Evolutionary conservation across 768 basidiomycete genomes (phyloP), one percentile per base, ranked within the genome.

Genomic region (Gloeopeniophorella convolvens): DNA sequence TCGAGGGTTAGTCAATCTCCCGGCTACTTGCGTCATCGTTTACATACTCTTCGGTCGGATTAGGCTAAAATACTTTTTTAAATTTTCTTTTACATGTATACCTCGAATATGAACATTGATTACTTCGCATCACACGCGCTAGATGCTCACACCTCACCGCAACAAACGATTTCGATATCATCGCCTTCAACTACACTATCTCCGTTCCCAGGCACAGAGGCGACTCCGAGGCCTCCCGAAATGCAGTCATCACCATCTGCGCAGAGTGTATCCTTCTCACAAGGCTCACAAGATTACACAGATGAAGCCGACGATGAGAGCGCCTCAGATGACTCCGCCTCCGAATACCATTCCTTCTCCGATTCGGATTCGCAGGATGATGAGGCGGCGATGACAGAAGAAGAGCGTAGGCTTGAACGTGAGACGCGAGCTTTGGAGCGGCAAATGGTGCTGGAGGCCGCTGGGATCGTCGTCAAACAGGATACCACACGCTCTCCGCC

Each of bases 391-490:
- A 54, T 55, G 51, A 60, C 66, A 13, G 72, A 73, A 50, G 70
- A 69, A 30, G 73, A 76, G 55, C 73, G 73, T 26, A 71, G 70
- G 33, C 75, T 72, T 35, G 79, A 83, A 45, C 70, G 69, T 10
- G 73, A 73, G 44, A 77, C 79, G 15, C 78, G 89, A 26, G 89
- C 83, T 49, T 68, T 76, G 15, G 92, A 95, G 62, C 74, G 89
- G 18, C 80, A 80, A 57, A 76, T 84, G 16, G 89, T 96, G 6
- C 70, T 97, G n/a, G 82, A 89, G 62, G 87, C 89, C 0, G 92
- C 92, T 0, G 94, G 94, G 3, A 70, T 96, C 21, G 80, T 90
- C 48, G 75, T 95, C 39, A 81, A 83, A 56, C 67, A 76, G 31
- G 79, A 82, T 50, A 72, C 74, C 13, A 72, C 72, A 35, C 72